Percentiles rank a stretch among this genome's conserved stretches.
phyloP scores from a whole-genome alignment of 2,329 filamentous ascomycete genomes.

The Rutstroemia sp. region DNA sequence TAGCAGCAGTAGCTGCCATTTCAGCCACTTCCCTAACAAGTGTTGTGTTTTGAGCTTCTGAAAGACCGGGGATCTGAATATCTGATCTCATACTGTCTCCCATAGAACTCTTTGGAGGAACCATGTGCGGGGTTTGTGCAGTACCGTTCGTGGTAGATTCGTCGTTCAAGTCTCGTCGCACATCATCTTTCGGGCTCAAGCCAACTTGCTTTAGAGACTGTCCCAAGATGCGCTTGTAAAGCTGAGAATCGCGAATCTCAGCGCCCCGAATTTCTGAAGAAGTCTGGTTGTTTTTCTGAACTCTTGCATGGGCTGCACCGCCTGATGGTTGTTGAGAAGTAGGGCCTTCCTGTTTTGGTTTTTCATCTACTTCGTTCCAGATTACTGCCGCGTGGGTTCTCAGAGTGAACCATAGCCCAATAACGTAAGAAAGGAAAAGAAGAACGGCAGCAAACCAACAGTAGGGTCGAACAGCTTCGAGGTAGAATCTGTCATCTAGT shows the following conservation, averaged over 20 bases:
- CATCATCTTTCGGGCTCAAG: conserved; percentile 46
- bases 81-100: conserved; percentile 39
- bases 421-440: conserved; percentile 87
- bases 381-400: conserved; percentile 95
- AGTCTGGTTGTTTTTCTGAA: conserved; percentile 19
- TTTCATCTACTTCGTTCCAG: conserved; percentile 84
- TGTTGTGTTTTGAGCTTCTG: conserved; percentile 72
- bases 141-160: conserved; percentile 35
- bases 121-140: conserved; percentile 57
- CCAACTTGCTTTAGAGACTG: conserved; percentile 84
- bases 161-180: conserved; percentile 32
- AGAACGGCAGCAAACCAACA: conserved; percentile 81
- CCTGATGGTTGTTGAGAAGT: conserved; percentile 24
- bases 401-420: conserved; percentile 91
- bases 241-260: conserved; percentile 77
- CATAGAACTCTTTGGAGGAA: conserved; percentile 58
- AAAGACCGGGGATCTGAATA: conserved; percentile 60
- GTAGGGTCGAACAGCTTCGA: conserved; percentile 85
- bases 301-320: conserved; percentile 17
- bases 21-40: conserved; percentile 85
- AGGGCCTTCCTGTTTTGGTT: conserved; percentile 51
- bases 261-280: conserved; percentile 23
- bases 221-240: conserved; percentile 89
- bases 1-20: conserved; percentile 85
- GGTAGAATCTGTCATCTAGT: conserved; percentile 80